These are phyloP conservation scores for Umbelopsis ramanniana DNA, from an alignment of 192 early-diverging fungal genomes.

Conservation along the genomic window DNA sequence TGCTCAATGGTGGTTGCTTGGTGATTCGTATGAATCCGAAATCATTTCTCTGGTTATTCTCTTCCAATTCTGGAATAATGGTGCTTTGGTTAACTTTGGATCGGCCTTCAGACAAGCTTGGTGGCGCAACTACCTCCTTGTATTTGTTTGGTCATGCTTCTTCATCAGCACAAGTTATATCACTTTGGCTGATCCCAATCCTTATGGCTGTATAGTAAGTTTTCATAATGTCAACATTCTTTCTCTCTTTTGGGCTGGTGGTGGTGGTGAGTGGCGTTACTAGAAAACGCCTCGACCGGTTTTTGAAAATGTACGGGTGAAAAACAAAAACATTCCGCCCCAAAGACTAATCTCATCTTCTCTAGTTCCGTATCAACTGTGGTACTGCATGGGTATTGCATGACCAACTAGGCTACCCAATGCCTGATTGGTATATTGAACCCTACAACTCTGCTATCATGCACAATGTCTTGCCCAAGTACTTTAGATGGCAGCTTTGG, in stretches of 20 bases:
- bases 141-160: conserved; percentile 54
- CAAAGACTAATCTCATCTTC: conserved; percentile 32
- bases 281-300: too few species aligned
- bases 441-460: conserved; percentile 67
- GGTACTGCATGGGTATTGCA: conserved; percentile 52
- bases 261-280: too few species aligned
- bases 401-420: conserved; percentile 42
- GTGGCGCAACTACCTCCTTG: conserved; percentile 65
- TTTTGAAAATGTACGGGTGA: too few species aligned
- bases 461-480: conserved; percentile 74
- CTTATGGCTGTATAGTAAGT: conserved; percentile 42
- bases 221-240: neutral
- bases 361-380: conserved; percentile 75
- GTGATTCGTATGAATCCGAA: conserved; percentile 78
- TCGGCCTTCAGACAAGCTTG: conserved; percentile 64
- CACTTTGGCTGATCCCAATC: conserved; percentile 65
- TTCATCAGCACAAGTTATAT: conserved; percentile 54
- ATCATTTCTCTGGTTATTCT: conserved; percentile 62
- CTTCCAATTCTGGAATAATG: conserved; percentile 77
- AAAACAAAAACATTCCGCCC: too few species aligned
- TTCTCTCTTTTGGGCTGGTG: neutral
- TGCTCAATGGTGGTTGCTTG: conserved; percentile 80
- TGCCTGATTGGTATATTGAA: conserved; percentile 47
- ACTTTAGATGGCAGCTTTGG: conserved; percentile 68
- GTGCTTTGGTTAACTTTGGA: conserved; percentile 74